Base-by-base conservation (phyloP, 805 yeast species). In the Yamadazyma endophytica region DNA sequence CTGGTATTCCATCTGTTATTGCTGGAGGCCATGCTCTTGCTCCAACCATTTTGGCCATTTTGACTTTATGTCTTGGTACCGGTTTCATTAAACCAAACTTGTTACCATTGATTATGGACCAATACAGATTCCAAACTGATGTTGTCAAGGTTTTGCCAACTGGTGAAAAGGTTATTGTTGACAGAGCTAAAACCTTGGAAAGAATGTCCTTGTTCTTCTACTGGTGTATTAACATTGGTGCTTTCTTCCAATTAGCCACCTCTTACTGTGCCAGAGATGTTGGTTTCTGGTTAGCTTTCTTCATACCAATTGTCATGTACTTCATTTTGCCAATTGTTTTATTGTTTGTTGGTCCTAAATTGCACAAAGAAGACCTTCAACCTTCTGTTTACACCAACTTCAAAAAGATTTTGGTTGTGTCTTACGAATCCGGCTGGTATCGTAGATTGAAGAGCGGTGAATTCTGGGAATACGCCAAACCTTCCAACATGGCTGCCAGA, bases 91-190 rank as follows among this genome's bases (percentile, higher is more conserved):
- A 73, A 44, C 73, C 77, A 33, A 73, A 73, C 42, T 61, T 73
- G 36, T 56, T 68, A 36, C 74, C 75, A 6, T 51, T 68, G 28
- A 50, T 68, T 32, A 52, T 66, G 54, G 84, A 58, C 36, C 56
- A 49, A 36, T 54, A 54, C 50, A 78, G 81, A 24, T 72, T 75
- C 51, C 64, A 73, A 36, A 67, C 70, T 44, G 80, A 77, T 39
- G 74, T 70, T 32, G 73, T 84, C 33, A 71, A 67, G 52, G 73
- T 70, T 4, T 60, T 70, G 34, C 68, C 71, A 42, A 50, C 64
- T 16, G 95, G 95, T 34, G 78, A 77, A 48, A 67, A 70, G 28
- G 89, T 82, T 20, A 75, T 81, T 43, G 55, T 70, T 26, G 73
- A 68, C 42, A 58, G 71, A 31, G 64, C 61, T 42, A 53, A 62